These are phyloP conservation scores for Boletus pseudo-olivaceus DNA, from an alignment of 768 basidiomycete genomes.

Conservation along the genomic window DNA sequence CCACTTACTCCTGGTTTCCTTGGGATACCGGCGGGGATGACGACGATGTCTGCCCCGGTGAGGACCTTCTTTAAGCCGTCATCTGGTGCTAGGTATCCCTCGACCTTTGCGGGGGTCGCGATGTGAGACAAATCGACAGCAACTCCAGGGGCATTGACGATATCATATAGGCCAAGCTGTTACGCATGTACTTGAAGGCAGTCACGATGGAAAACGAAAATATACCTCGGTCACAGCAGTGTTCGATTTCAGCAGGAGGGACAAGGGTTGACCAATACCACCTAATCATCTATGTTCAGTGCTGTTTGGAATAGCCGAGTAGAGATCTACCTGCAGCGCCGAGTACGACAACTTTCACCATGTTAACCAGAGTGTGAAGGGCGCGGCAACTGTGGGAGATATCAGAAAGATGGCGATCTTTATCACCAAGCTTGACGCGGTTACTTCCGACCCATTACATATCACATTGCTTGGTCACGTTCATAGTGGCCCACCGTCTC, in stretches of 20 bases:
- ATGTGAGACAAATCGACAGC: slow-evolving; percentile 95
- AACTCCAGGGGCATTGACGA: slow-evolving; percentile 96
- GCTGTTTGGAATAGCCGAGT: neutral
- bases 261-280: slow-evolving; percentile 95
- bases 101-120: slow-evolving; percentile 79
- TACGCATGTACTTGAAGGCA: neutral
- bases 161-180: slow-evolving; percentile 89
- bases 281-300: slow-evolving; percentile 42
- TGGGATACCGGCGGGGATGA: slow-evolving; percentile 96
- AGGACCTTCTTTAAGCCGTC: slow-evolving; percentile 82
- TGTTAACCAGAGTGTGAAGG: slow-evolving; percentile 12
- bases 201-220: neutral
- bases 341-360: slow-evolving; percentile 85
- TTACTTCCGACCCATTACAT: slow-evolving; percentile 8
- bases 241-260: slow-evolving; percentile 87
- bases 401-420: slow-evolving; percentile 3
- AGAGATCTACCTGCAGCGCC: slow-evolving; percentile 77
- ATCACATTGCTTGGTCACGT: neutral
- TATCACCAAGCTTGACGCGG: slow-evolving; percentile 14
- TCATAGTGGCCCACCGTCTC: neutral
- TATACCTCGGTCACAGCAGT: slow-evolving; percentile 72
- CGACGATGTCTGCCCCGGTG: slow-evolving; percentile 81
- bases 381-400: neutral
- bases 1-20: slow-evolving; percentile 85
- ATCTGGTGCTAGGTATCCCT: slow-evolving; percentile 75